Evolutionary conservation across 1,139 yeast genomes (phyloP).

Genomic region (Debaryomyces sp.): DNA sequence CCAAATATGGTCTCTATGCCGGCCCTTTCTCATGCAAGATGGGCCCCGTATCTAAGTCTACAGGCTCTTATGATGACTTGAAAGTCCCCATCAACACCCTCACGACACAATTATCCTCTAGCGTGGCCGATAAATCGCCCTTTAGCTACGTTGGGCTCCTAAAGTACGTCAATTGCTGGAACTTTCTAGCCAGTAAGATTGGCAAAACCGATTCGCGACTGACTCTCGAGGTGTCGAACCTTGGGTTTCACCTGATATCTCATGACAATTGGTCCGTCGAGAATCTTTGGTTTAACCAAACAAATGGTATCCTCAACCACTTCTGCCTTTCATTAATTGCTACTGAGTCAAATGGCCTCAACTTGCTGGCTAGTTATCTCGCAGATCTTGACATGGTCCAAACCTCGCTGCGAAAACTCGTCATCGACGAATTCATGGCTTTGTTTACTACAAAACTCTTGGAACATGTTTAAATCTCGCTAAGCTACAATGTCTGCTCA

Average conservation of each 20-base stretch:
- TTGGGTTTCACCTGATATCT: conserved; percentile 21
- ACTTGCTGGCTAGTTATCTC: conserved; percentile 22
- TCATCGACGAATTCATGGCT: conserved; percentile 12
- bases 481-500: not conserved
- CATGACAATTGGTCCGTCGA: conserved; percentile 19
- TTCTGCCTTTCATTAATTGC: conserved; percentile 24
- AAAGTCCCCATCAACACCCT: conserved; percentile 11
- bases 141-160: conserved; percentile 26
- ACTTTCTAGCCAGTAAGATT: conserved; percentile 13
- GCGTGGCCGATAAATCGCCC: conserved; percentile 14
- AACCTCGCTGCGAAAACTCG: conserved; percentile 1
- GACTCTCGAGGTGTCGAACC: conserved; percentile 31
- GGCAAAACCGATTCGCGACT: conserved; percentile 13
- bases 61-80: conserved; percentile 4
- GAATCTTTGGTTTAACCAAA: conserved; percentile 30
- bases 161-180: conserved; percentile 16
- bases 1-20: conserved; percentile 23
- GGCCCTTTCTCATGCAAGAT: conserved; percentile 13
- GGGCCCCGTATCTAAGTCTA: conserved; percentile 17
- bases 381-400: conserved; percentile 15
- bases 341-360: conserved; percentile 24
- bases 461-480: not conserved
- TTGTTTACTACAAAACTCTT: not conserved
- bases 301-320: conserved; percentile 22
- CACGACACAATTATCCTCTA: conserved; percentile 11